Conservation (phyloP, 106 monocot genomes). For the Allium sativum region DNA sequence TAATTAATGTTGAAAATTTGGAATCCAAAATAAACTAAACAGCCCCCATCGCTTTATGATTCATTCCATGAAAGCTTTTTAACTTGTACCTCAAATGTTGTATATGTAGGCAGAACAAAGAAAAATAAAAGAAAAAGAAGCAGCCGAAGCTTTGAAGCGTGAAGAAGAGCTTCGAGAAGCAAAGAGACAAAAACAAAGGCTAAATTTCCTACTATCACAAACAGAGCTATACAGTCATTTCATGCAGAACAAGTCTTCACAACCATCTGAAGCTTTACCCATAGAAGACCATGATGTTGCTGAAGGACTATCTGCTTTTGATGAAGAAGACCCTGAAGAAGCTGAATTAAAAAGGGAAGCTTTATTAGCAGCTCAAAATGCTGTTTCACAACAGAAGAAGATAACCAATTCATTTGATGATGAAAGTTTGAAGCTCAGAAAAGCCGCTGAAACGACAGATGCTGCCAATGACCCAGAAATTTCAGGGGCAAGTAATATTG, state of each 20-base stretch:
- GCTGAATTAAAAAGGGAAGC: slow-evolving; percentile 76
- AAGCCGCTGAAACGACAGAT: slow-evolving; percentile 33
- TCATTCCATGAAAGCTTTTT: background rate
- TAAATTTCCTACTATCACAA: slow-evolving; percentile 90
- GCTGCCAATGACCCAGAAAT: slow-evolving; percentile 34
- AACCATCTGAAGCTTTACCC: slow-evolving; percentile 26
- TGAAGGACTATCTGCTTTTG: slow-evolving; percentile 25
- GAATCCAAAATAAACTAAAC: too few relatives aligned
- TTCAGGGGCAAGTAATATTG: slow-evolving; percentile 56
- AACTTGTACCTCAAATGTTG: background rate
- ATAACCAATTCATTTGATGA: slow-evolving; percentile 84
- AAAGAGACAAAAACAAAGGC: slow-evolving; percentile 92
- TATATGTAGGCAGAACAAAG: slow-evolving; percentile 66
- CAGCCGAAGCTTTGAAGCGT: slow-evolving; percentile 91
- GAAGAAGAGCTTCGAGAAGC: slow-evolving; percentile 95
- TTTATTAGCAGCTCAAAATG: slow-evolving; percentile 71
- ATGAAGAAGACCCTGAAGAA: slow-evolving; percentile 73
- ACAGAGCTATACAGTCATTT: slow-evolving; percentile 98
- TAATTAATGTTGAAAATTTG: too few relatives aligned
- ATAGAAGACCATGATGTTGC: slow-evolving; percentile 29
- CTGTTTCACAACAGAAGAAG: slow-evolving; percentile 81
- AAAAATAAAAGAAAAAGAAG: slow-evolving; percentile 91
- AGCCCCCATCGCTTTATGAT: too few relatives aligned
- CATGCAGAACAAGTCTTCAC: slow-evolving; percentile 88
- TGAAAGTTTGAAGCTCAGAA: slow-evolving; percentile 69